phyloP scores from a whole-genome alignment of 192 early-diverging fungal species.

The Coemansia sp. region DNA sequence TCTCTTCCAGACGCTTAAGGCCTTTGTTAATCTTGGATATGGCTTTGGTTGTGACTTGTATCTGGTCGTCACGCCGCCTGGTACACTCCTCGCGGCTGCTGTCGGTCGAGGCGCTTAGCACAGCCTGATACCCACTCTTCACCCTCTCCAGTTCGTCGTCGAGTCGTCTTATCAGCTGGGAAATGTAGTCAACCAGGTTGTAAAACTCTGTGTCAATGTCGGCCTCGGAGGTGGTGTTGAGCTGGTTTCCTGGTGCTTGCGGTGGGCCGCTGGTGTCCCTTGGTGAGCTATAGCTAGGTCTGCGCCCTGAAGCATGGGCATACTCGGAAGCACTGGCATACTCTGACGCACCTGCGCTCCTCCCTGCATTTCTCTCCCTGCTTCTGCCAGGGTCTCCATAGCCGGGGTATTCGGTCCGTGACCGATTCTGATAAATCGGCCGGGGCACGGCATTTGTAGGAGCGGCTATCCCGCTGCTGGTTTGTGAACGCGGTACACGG shows the following conservation, averaged over 20 bases:
- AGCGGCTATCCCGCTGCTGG: background rate
- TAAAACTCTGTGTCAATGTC: conserved; percentile 10
- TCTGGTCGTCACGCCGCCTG: conserved; percentile 13
- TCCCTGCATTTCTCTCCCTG: too few species aligned
- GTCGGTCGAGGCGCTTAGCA: conserved; percentile 1
- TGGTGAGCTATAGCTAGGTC: background rate
- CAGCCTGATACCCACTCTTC: conserved; percentile 10
- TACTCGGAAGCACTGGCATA: background rate
- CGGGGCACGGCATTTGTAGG: background rate
- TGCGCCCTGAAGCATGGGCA: background rate
- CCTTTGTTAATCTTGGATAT: conserved; percentile 17
- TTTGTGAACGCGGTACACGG: background rate
- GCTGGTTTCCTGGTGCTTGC: conserved; percentile 1
- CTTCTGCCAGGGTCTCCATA: background rate
- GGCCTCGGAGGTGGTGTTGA: conserved; percentile 1
- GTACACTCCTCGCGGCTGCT: background rate
- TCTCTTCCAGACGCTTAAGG: conserved; percentile 19
- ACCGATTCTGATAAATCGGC: background rate
- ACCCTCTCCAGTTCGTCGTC: conserved; percentile 6
- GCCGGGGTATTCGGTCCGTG: background rate
- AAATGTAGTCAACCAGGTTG: conserved; percentile 7
- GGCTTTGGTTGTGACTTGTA: conserved; percentile 11
- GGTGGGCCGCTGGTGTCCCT: background rate
- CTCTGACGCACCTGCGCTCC: background rate
- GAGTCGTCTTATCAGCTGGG: conserved; percentile 2